Evolutionary conservation across 75 land plant species (phyloP).

Genomic region (Larix kaempferi): DNA sequence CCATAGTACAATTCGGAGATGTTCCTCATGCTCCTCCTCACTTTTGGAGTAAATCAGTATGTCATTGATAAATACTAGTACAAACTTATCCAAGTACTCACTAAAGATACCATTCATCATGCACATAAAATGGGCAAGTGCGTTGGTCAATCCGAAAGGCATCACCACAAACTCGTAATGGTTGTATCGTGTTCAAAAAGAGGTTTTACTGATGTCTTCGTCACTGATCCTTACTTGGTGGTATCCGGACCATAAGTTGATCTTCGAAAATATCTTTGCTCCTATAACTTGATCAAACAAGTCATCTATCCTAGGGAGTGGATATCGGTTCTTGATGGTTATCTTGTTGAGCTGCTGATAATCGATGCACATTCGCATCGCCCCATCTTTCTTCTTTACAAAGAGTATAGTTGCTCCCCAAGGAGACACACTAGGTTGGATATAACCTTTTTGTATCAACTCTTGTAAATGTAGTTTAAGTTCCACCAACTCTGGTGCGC

Average conservation of each 20-base stretch:
- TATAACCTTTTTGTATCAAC: neutral
- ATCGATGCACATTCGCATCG: conserved; percentile 6
- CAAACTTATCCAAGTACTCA: no score
- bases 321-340: conserved; percentile 12
- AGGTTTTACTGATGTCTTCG: no score
- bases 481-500: neutral
- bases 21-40: no score
- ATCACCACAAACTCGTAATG: conserved; percentile 19
- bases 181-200: neutral
- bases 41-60: no score
- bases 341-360: conserved; percentile 5
- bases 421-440: conserved; percentile 12
- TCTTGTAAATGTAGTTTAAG: no score
- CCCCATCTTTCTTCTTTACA: conserved; percentile 17
- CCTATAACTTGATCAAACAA: no score
- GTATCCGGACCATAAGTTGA: neutral
- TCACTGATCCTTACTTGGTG: conserved; percentile 11
- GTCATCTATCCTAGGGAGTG: conserved; percentile 9
- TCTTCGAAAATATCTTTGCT: no score
- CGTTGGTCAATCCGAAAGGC: conserved; percentile 12
- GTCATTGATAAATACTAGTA: no score
- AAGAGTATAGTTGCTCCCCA: conserved; percentile 13
- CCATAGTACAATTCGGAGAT: no score
- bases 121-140: no score
- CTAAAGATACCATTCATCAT: no score